These are phyloP conservation scores for Phylloporus scabripes DNA, from an alignment of 768 basidiomycete genomes.

Conservation along the genomic window DNA sequence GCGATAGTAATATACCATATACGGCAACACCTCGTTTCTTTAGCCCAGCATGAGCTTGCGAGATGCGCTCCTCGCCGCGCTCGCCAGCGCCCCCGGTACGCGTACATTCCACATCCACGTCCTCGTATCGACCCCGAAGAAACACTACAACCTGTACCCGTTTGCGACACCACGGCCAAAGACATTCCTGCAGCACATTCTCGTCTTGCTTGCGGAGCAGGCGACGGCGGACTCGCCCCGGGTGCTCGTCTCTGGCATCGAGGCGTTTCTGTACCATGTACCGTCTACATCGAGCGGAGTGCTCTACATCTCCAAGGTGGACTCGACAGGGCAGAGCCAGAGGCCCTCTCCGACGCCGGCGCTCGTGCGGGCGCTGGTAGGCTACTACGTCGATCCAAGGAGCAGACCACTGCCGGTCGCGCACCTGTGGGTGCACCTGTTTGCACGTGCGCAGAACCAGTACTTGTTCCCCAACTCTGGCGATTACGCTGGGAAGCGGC, in stretches of 20 bases:
- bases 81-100: slow-evolving; percentile 54
- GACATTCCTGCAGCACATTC: slow-evolving; percentile 68
- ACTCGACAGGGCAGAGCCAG: slow-evolving; percentile 76
- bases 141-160: slow-evolving; percentile 65
- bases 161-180: slow-evolving; percentile 64
- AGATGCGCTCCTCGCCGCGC: slow-evolving; percentile 54
- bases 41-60: slow-evolving; percentile 43
- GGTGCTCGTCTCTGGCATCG: slow-evolving; percentile 73
- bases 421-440: slow-evolving; percentile 78
- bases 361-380: slow-evolving; percentile 63
- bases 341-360: slow-evolving; percentile 62
- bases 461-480: slow-evolving; percentile 91
- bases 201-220: slow-evolving; percentile 71
- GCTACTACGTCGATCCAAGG: slow-evolving; percentile 55
- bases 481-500: slow-evolving; percentile 62
- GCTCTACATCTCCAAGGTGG: slow-evolving; percentile 91
- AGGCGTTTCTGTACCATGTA: slow-evolving; percentile 69
- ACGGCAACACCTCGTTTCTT: background rate
- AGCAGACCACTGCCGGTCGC: slow-evolving; percentile 54
- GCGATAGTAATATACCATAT: slow-evolving; percentile 23
- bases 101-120: slow-evolving; percentile 73
- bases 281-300: slow-evolving; percentile 65
- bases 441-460: slow-evolving; percentile 85
- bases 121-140: slow-evolving; percentile 62
- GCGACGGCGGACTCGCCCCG: slow-evolving; percentile 41